A percentile compares a stretch with the other conserved stretches of the same genome.
phyloP scores from a whole-genome alignment of 371 early-diverging fungal genomes.

The Mortierella sp. region DNA sequence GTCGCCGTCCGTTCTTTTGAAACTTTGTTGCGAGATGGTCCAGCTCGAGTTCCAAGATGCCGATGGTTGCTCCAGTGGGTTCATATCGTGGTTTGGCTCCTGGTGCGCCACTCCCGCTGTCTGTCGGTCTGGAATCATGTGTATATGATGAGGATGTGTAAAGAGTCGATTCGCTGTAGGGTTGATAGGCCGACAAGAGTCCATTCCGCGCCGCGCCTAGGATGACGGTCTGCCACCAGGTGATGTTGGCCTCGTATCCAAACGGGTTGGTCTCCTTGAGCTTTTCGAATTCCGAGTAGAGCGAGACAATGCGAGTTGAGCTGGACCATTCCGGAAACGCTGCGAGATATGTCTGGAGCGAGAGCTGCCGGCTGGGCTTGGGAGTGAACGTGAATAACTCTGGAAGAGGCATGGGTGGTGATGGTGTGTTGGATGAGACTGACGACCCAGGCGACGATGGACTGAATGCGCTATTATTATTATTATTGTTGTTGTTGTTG shows the following conservation, averaged over 20 bases:
- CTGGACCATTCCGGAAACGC: slow-evolving; percentile 44
- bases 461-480: neutral
- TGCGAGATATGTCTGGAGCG: slow-evolving; percentile 46
- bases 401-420: neutral
- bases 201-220: slow-evolving; percentile 50
- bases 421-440: slow-evolving; percentile 13
- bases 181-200: slow-evolving; percentile 34
- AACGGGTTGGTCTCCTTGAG: slow-evolving; percentile 49
- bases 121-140: neutral
- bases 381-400: slow-evolving; percentile 19
- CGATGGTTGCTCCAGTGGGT: slow-evolving; percentile 45
- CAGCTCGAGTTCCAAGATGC: slow-evolving; percentile 45
- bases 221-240: slow-evolving; percentile 45
- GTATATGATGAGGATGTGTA: neutral
- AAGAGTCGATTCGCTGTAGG: slow-evolving; percentile 1
- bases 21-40: slow-evolving; percentile 34
- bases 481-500: neutral
- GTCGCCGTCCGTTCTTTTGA: slow-evolving; percentile 31
- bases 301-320: slow-evolving; percentile 33
- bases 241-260: slow-evolving; percentile 49
- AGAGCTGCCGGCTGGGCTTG: slow-evolving; percentile 30
- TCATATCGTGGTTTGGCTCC: slow-evolving; percentile 20
- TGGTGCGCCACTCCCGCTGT: neutral
- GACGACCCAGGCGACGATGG: slow-evolving; percentile 22
- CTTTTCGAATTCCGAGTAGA: slow-evolving; percentile 46